Evolutionary conservation across 2,329 filamentous ascomycete species (phyloP).

Genomic region (Colletotrichum cereale): DNA sequence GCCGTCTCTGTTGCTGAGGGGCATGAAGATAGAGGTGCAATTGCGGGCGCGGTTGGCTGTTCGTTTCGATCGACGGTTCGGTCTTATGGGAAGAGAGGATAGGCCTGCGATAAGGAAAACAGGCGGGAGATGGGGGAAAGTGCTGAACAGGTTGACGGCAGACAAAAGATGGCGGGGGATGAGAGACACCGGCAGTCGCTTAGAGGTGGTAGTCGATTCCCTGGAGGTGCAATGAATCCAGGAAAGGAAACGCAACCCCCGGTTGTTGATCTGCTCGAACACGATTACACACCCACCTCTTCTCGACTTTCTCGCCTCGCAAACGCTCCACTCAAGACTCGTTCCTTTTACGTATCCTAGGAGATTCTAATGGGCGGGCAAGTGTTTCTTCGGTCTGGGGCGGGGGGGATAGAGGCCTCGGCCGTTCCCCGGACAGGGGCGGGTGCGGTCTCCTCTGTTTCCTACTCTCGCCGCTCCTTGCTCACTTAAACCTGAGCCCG

Average conservation of each 20-base stretch:
- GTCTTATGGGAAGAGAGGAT: constrained; percentile 18
- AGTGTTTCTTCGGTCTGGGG: not conserved
- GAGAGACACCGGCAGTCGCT: constrained; percentile 26
- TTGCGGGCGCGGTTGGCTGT: not conserved
- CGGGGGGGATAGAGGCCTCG: constrained; percentile 25
- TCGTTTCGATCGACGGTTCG: not conserved
- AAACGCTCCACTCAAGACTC: constrained; percentile 8
- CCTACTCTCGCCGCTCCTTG: not conserved
- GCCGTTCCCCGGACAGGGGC: constrained; percentile 37
- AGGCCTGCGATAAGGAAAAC: constrained; percentile 10
- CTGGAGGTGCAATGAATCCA: constrained; percentile 26
- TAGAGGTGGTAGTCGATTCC: constrained; percentile 23
- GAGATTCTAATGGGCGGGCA: not conserved
- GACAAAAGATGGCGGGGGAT: constrained; percentile 16
- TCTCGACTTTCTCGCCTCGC: constrained; percentile 2
- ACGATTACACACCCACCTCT: not conserved
- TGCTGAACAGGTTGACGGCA: not conserved
- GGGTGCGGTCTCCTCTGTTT: constrained; percentile 7
- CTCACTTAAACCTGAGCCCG: constrained; percentile 20
- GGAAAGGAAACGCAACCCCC: constrained; percentile 35
- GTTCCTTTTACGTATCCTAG: not conserved
- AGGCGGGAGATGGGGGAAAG: constrained; percentile 14
- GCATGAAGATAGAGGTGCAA: not conserved
- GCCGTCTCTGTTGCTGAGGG: not conserved
- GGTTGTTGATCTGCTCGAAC: constrained; percentile 4